These are phyloP conservation scores for Citrus sp. DNA, from an alignment of 345 rosid species.

Conservation along the genomic window DNA sequence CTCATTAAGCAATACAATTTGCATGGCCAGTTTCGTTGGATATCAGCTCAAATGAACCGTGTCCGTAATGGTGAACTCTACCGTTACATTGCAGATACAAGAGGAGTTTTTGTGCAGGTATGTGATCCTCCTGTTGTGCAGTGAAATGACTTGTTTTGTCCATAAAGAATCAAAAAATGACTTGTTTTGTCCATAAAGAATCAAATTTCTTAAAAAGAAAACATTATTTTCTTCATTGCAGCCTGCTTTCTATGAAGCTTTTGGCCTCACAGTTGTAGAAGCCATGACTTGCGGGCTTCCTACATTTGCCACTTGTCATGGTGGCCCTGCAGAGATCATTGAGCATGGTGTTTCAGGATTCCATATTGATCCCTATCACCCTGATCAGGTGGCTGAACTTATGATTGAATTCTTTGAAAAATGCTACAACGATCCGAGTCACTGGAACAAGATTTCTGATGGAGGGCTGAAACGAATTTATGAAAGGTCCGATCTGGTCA, in stretches of 20 bases:
- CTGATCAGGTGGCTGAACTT: slow-evolving; percentile 34
- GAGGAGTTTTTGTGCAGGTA: slow-evolving; percentile 50
- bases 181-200: background rate
- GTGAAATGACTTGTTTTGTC: background rate
- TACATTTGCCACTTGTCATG: slow-evolving; percentile 58
- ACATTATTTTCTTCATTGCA: slow-evolving; percentile 11
- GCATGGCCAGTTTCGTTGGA: slow-evolving; percentile 55
- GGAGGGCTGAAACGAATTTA: slow-evolving; percentile 45
- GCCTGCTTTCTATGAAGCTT: slow-evolving; percentile 58
- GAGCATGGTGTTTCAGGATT: slow-evolving; percentile 51
- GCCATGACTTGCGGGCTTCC: slow-evolving; percentile 58
- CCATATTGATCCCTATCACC: slow-evolving; percentile 54
- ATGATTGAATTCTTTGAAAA: slow-evolving; percentile 39
- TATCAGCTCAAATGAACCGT: slow-evolving; percentile 51
- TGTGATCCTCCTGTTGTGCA: background rate
- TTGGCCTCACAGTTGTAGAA: slow-evolving; percentile 60
- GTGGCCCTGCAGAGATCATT: slow-evolving; percentile 56
- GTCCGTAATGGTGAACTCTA: slow-evolving; percentile 59
- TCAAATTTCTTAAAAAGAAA: background rate
- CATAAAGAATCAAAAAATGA: background rate
- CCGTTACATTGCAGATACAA: slow-evolving; percentile 49
- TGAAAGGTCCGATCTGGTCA: slow-evolving; percentile 37
- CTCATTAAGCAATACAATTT: slow-evolving; percentile 43
- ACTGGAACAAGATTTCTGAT: slow-evolving; percentile 43
- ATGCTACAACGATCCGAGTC: slow-evolving; percentile 33